Percentiles rank a stretch among this genome's conserved stretches.
These are phyloP conservation scores for Rhodotorula sp. DNA, from an alignment of 1,284 basidiomycete genomes.

Conservation along the genomic window DNA sequence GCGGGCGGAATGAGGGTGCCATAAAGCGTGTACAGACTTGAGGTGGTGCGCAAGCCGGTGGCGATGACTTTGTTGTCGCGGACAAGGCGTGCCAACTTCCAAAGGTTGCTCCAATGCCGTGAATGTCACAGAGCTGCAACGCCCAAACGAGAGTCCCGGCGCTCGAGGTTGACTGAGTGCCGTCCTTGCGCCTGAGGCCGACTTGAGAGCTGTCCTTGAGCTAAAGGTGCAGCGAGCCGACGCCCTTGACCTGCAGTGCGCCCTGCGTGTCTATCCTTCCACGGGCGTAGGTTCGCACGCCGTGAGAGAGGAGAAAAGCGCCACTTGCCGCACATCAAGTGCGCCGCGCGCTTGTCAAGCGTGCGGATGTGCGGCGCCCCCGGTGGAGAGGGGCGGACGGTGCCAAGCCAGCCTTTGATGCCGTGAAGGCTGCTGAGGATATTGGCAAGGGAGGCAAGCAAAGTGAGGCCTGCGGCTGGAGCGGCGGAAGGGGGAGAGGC, in stretches of 20 bases:
- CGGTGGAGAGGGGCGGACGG: background rate
- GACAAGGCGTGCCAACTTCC: background rate
- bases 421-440: background rate
- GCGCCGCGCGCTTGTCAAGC: constrained; percentile 5
- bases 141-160: background rate
- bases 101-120: background rate
- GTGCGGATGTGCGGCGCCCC: background rate
- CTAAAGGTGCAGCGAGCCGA: background rate
- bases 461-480: too few species aligned
- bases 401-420: constrained; percentile 7
- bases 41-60: background rate
- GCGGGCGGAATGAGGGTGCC: background rate
- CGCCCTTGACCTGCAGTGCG: constrained; percentile 6
- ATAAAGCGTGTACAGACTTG: background rate
- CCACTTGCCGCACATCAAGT: constrained; percentile 4
- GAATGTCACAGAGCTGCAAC: background rate
- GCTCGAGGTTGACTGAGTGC: background rate
- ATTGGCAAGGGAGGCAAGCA: background rate
- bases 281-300: constrained; percentile 2
- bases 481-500: background rate
- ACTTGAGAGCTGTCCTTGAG: too few species aligned
- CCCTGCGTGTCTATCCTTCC: background rate
- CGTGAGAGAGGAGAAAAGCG: background rate
- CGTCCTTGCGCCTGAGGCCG: background rate
- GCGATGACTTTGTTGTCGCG: background rate